phyloP scores from a whole-genome alignment of 202 grass and related monocot species.

The Schoenoplectus tabernaemontani region DNA sequence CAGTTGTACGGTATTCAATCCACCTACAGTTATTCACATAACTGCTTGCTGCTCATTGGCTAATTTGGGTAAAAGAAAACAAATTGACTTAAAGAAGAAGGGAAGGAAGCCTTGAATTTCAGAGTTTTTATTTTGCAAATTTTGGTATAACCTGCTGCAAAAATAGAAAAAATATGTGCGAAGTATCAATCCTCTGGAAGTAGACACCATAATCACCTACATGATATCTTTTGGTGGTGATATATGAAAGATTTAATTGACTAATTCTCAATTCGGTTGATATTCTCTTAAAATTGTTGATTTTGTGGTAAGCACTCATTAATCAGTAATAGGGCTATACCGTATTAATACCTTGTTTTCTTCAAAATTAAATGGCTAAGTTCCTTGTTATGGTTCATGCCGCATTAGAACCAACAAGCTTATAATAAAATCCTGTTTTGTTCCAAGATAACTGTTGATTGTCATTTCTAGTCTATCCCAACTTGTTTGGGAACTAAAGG shows the following conservation, averaged over 20 bases:
- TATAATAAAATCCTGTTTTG: background rate
- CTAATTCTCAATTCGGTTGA: background rate
- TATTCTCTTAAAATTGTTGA: background rate
- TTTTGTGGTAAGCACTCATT: too few species aligned
- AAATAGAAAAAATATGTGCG: slow-evolving; percentile 1
- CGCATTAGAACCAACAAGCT: background rate
- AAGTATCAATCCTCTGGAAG: background rate
- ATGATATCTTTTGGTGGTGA: too few species aligned
- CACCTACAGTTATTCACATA: background rate
- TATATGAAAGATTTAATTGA: too few species aligned
- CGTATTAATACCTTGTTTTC: background rate
- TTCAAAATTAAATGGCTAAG: background rate
- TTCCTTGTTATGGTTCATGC: background rate
- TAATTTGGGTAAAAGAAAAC: background rate
- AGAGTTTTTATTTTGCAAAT: too few species aligned
- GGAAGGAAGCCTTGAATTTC: background rate
- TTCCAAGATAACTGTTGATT: too few species aligned
- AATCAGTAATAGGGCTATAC: background rate
- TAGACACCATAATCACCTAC: too few species aligned
- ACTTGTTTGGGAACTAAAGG: too few species aligned
- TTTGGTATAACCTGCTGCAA: background rate
- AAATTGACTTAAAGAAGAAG: background rate
- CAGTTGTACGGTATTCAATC: background rate
- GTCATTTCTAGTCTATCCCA: too few species aligned
- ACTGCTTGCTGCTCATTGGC: background rate